These are phyloP conservation scores for Mercurialis annua DNA, from an alignment of 345 rosid species.

Conservation along the genomic window DNA sequence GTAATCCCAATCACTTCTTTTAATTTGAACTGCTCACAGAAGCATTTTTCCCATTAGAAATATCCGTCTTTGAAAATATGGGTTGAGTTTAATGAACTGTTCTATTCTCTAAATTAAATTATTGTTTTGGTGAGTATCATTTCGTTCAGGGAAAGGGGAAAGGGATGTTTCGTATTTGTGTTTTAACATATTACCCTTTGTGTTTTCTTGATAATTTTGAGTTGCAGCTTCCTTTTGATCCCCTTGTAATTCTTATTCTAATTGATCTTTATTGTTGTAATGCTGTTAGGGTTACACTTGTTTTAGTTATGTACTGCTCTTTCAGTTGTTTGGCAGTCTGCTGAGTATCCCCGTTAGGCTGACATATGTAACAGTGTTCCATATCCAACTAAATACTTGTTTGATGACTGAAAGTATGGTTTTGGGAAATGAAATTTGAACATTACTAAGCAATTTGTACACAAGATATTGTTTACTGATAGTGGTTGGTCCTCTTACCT, in stretches of 20 bases:
- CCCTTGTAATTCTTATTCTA: neutral
- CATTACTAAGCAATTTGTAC: neutral
- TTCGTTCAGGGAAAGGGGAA: neutral
- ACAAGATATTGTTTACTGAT: neutral
- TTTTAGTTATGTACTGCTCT: neutral
- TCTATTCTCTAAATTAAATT: neutral
- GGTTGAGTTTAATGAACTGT: neutral
- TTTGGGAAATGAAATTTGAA: neutral
- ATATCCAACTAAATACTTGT: neutral
- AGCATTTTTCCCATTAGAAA: neutral
- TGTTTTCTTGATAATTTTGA: neutral
- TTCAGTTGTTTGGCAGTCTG: neutral
- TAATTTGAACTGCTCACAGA: neutral
- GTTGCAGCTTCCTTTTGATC: neutral
- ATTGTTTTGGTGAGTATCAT: neutral
- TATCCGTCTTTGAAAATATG: neutral
- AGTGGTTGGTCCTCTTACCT: neutral
- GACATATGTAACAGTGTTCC: neutral
- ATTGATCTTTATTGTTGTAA: neutral
- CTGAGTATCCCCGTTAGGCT: neutral
- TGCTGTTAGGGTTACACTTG: neutral
- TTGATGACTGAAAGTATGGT: neutral
- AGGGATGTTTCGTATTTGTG: neutral
- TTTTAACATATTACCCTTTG: neutral
- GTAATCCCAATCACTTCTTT: neutral